phyloP scores from a whole-genome alignment of 768 basidiomycete genomes.

The Lentinula edodes region DNA sequence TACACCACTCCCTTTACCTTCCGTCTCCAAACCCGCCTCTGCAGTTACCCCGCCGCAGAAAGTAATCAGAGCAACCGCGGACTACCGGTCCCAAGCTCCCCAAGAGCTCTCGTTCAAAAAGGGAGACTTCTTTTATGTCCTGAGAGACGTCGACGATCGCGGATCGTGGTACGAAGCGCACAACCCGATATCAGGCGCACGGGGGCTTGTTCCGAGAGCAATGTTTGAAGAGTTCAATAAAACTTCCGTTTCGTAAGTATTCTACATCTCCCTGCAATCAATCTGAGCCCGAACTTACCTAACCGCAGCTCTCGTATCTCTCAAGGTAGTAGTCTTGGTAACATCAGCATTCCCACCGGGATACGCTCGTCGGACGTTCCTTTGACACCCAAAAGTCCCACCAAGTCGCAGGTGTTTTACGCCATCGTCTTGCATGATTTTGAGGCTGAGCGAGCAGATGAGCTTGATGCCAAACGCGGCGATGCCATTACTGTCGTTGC shows the following conservation, averaged over 20 bases:
- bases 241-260: slow-evolving; percentile 53
- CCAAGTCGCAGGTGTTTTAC: slow-evolving; percentile 70
- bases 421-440: slow-evolving; percentile 97
- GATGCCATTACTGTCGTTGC: slow-evolving; percentile 96
- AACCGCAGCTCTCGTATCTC: slow-evolving; percentile 37
- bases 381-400: slow-evolving; percentile 26
- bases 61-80: slow-evolving; percentile 80
- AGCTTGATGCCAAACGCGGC: slow-evolving; percentile 90
- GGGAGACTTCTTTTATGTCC: slow-evolving; percentile 98
- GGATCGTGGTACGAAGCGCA: slow-evolving; percentile 87
- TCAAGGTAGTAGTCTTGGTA: slow-evolving; percentile 24
- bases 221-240: slow-evolving; percentile 92
- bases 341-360: slow-evolving; percentile 14
- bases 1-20: slow-evolving; percentile 59
- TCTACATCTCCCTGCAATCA: slow-evolving; percentile 9
- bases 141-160: slow-evolving; percentile 57
- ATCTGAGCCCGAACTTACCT: slow-evolving; percentile 8
- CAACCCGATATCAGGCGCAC: slow-evolving; percentile 86
- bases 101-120: slow-evolving; percentile 86
- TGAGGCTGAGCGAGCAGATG: slow-evolving; percentile 90
- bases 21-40: slow-evolving; percentile 64
- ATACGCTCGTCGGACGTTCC: slow-evolving; percentile 14
- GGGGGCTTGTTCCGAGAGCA: slow-evolving; percentile 83
- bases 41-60: slow-evolving; percentile 85
- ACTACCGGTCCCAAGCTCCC: slow-evolving; percentile 64